Percentiles rank a stretch among this genome's conserved stretches.
Conservation (phyloP, 441 rosid species). For the Dalechampia spathulata region DNA sequence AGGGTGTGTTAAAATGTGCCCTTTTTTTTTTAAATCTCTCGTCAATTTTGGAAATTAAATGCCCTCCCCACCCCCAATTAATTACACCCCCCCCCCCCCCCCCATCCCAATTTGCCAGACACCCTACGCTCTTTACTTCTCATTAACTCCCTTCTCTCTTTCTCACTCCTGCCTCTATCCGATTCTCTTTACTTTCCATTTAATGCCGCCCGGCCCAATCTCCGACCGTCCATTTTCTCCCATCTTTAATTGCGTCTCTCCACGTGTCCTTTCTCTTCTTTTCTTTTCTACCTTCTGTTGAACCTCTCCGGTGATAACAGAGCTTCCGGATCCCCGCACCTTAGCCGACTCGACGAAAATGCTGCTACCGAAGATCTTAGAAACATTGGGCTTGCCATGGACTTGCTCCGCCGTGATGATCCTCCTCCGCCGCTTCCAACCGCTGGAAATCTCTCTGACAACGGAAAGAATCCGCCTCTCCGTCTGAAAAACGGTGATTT, state of each 20-base stretch:
- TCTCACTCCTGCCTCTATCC: too few species aligned
- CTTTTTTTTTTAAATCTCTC: constrained; percentile 13
- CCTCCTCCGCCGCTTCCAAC: constrained; percentile 37
- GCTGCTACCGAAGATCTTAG: constrained; percentile 36
- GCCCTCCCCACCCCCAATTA: constrained; percentile 41
- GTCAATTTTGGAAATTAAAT: constrained; percentile 43
- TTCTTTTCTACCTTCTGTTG: constrained; percentile 30
- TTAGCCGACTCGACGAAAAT: constrained; percentile 74
- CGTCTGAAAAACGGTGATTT: constrained; percentile 74
- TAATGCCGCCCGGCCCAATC: constrained; percentile 30
- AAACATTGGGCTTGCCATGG: constrained; percentile 80
- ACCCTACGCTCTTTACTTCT: neutral
- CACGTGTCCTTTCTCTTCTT: constrained; percentile 45
- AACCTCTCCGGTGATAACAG: constrained; percentile 87
- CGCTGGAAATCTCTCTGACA: constrained; percentile 50
- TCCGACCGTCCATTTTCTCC: constrained; percentile 39
- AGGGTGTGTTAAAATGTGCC: too few species aligned
- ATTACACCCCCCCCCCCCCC: constrained; percentile 26
- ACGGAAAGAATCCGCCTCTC: constrained; percentile 46
- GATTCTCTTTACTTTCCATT: constrained; percentile 20
- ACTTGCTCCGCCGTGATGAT: constrained; percentile 58
- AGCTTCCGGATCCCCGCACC: constrained; percentile 99
- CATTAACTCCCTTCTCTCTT: constrained; percentile 30
- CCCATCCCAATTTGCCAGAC: constrained; percentile 18
- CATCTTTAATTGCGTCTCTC: constrained; percentile 24